Evolutionary conservation across 345 rosid genomes (phyloP).

Genomic region (Pistacia integerrima): DNA sequence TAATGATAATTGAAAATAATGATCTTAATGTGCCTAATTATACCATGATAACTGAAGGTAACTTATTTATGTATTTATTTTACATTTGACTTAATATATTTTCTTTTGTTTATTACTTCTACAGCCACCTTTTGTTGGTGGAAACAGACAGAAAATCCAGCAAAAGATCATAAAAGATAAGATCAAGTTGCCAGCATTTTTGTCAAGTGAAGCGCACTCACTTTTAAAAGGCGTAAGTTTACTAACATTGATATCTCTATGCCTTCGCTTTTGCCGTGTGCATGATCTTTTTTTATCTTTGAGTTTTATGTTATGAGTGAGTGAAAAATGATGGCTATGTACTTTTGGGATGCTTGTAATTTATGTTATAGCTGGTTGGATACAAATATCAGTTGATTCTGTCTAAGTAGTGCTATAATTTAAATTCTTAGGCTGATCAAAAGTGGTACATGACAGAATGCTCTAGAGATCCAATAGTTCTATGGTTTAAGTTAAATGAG

Average conservation of each 20-base stretch:
- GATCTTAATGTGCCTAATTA: not conserved
- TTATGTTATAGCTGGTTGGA: not conserved
- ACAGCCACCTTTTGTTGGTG: slow-evolving; percentile 54
- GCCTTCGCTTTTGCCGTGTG: not conserved
- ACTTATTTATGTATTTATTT: not conserved
- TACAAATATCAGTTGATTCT: not conserved
- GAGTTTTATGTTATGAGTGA: not conserved
- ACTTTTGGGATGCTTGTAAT: not conserved
- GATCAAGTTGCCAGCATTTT: slow-evolving; percentile 45
- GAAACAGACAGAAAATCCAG: slow-evolving; percentile 53
- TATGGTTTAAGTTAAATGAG: not conserved
- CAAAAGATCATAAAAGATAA: slow-evolving; percentile 52
- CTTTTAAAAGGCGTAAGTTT: slow-evolving; percentile 47
- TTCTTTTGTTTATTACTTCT: slow-evolving; percentile 14
- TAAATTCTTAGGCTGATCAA: not conserved
- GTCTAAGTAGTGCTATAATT: not conserved
- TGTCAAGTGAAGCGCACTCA: slow-evolving; percentile 54
- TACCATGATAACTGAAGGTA: not conserved
- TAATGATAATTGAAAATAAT: not conserved
- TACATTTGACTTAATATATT: not conserved
- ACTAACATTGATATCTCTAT: not conserved
- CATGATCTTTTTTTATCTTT: not conserved
- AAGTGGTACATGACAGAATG: slow-evolving; percentile 2
- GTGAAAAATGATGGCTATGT: not conserved
- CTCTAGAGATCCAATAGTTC: not conserved